These are phyloP conservation scores for Metarhizium sp. DNA, from an alignment of 2,329 filamentous ascomycete species.

Conservation along the genomic window DNA sequence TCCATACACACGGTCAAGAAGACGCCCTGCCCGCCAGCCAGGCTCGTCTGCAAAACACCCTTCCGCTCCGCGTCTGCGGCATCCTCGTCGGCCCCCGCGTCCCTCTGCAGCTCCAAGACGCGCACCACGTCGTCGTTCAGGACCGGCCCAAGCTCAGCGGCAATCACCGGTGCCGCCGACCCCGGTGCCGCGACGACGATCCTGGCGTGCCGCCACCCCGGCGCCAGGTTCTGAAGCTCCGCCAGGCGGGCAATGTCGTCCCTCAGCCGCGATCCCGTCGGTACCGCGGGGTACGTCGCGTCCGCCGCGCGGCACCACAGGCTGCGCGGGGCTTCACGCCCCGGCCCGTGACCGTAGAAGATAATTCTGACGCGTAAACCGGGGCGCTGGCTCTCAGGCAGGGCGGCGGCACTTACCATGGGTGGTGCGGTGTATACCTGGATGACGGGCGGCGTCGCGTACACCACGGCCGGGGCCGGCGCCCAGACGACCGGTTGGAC, in stretches of 20 bases:
- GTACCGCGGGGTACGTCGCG: neutral
- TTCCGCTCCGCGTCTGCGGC: constrained; percentile 13
- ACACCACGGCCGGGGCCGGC: neutral
- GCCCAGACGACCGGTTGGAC: neutral
- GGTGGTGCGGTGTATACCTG: neutral
- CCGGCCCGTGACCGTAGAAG: constrained; percentile 1
- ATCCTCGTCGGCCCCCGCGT: constrained; percentile 9
- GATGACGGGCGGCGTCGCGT: neutral
- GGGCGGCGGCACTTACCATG: neutral
- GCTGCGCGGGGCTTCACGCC: neutral
- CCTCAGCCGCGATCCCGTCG: neutral
- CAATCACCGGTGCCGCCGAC: neutral
- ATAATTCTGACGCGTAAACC: constrained; percentile 3
- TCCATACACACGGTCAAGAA: constrained; percentile 17
- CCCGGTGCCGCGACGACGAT: neutral
- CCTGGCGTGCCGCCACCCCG: neutral
- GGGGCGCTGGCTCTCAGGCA: neutral
- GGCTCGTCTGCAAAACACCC: constrained; percentile 11
- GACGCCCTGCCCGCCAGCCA: constrained; percentile 7
- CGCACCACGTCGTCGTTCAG: neutral
- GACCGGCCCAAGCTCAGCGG: neutral
- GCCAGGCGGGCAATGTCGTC: neutral
- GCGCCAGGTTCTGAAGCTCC: neutral
- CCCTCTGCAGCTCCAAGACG: neutral
- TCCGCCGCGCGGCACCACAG: constrained; percentile 3